Base-by-base conservation (phyloP, 306 rosid genomes). In the Astragalus membranaceus region DNA sequence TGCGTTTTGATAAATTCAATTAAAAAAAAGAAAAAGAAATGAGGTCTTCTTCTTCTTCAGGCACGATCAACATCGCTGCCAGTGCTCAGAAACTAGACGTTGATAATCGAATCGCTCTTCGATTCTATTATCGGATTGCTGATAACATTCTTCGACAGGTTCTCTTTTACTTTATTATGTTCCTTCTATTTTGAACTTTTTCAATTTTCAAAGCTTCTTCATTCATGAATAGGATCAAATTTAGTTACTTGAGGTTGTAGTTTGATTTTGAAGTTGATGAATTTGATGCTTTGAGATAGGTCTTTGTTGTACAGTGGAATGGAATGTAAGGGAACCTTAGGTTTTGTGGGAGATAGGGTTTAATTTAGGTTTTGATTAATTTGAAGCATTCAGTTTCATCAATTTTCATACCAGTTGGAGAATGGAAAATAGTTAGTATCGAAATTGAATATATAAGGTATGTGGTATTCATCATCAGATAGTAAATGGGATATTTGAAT, bases 81-180 rank as follows among this genome's bases (percentile, higher is more conserved):
- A 72, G 85, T 51, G 85, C 98, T 62, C 96, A 81, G 81, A 82
- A 72, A 48, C 80, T 88, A 43, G 88, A 78, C 20, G 96, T 93
- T 43, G 97, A 93, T 37, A 82, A 93, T 57, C 85, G 96, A 66
- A 88, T 93, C 77, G 63, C 96, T 7, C 89, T 93, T 16, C 90
- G 94, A 3, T 87, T 83, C 59, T 93, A 93, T 77, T 74, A 68
- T 20, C 88, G 98, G 76, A 89, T 93, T 79, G 96, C 98, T 3
- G 92, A 93, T 69, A 93, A 86, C 74, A 73, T 93, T 60, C 89
- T 90, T 84, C 85, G 81, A 74, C 98, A 93, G 98, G 98, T 93
- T 39, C 32, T 61, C 50, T 17, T 46, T 17, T 4, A 58, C 42
- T 57, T 57, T 33, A 33, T 56, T 51, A 1, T 17, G 36, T 58